Conservation (phyloP, 805 yeast genomes). For the Candida yuanshanica region DNA sequence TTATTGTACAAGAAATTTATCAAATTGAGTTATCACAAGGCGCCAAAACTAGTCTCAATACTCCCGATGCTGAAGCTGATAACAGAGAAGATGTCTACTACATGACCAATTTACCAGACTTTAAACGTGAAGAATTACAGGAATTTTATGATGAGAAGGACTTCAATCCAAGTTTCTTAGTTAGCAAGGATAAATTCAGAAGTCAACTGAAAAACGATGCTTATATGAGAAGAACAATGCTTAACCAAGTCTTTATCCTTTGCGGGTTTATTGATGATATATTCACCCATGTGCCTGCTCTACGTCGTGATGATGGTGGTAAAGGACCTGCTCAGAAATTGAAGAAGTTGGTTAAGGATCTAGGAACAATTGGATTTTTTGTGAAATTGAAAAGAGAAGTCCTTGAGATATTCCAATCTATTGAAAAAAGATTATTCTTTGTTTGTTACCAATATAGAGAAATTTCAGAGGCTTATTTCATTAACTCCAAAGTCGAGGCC, state of each 20-base stretch:
- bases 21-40: neutral
- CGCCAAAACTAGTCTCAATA: neutral
- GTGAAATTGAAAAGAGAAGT: conserved; percentile 4
- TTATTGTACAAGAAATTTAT: neutral
- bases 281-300: neutral
- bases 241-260: conserved; percentile 5
- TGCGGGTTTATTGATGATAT: conserved; percentile 1
- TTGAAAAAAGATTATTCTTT: conserved; percentile 6
- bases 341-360: neutral
- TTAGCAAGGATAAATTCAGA: conserved; percentile 10
- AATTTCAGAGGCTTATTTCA: conserved; percentile 3
- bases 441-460: neutral
- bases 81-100: conserved; percentile 6
- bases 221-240: conserved; percentile 12
- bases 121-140: conserved; percentile 7
- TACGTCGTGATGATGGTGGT: conserved; percentile 1
- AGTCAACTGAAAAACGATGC: conserved; percentile 15
- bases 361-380: neutral
- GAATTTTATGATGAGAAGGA: conserved; percentile 11
- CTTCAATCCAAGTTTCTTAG: conserved; percentile 14
- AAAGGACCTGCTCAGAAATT: neutral
- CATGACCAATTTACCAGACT: conserved; percentile 6
- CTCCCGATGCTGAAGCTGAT: neutral
- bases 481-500: conserved; percentile 6
- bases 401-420: neutral